Evolutionary conservation across 176 grass and related monocot genomes (phyloP), one percentile per base, ranked within the genome.

Genomic region (Triticum monococcum): DNA sequence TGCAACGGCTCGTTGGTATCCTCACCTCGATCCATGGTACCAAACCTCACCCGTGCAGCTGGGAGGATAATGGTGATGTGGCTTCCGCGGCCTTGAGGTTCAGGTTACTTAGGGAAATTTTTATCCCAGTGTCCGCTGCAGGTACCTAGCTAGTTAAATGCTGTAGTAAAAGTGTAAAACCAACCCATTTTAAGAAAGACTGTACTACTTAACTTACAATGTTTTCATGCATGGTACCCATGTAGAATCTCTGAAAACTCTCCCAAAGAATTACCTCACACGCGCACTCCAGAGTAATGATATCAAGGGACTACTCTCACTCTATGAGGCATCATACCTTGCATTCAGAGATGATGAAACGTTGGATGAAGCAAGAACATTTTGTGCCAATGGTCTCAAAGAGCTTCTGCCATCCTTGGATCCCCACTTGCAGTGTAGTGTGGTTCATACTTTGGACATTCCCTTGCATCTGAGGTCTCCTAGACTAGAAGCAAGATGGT

Each of bases 31-130:
- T 90, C 17, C 68, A 25, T 46, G 12, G 43, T 46, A 12, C 3
- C 12, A 10, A 18, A 22, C 8, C 16, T 69, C 38, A 41, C 38
- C 38, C 38, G 2, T 41, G 38, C 38, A 41, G 38, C 38, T 41
- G 38, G 38, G 38, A 41, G 38, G 16, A 10, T 23, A 28, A 89
- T 9, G 71, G 79, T 80, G 43, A 46, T 46, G 12, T 79, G 61
- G 14, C 72, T 40, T 76, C 61, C 7, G 63, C 18, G 5, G 85
- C 86, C 14, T 85, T 94, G 57, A 54, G 46, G 10, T 94, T 94
- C 43, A 77, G 89, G 26, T 28, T 91, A 59, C 86, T 91, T 5
- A 70, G 92, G 59, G 70, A 90, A 48, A 84, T 85, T 3, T 79
- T 85, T 62, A 1, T 46, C 43, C 43, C 28, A 8, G 38, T 85